Evolutionary conservation across 2,329 filamentous ascomycete genomes (phyloP).

Genomic region (Pezicula radicicola): DNA sequence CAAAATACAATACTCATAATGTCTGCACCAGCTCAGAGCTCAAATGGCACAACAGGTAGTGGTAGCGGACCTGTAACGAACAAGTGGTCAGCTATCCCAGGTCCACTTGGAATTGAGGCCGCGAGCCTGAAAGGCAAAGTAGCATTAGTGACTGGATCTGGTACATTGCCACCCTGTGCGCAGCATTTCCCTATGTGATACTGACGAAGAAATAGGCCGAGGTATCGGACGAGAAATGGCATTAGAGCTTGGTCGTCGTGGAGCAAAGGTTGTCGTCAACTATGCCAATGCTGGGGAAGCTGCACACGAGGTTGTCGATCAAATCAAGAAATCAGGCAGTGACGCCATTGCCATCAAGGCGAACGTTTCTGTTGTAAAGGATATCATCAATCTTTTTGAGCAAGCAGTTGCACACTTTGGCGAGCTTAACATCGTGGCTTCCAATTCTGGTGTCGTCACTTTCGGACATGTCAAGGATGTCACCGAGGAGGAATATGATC

Average conservation of each 20-base stretch:
- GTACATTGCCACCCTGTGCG: conserved; percentile 6
- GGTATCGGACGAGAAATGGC: conserved; percentile 67
- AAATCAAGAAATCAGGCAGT: conserved; percentile 50
- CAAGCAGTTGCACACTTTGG: conserved; percentile 26
- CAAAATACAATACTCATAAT: background rate
- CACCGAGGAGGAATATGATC: conserved; percentile 68
- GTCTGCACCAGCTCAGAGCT: background rate
- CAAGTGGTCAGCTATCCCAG: conserved; percentile 4
- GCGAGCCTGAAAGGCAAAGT: conserved; percentile 26
- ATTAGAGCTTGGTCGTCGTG: conserved; percentile 60
- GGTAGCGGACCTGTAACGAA: conserved; percentile 2
- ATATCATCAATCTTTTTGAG: conserved; percentile 24
- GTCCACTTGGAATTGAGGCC: conserved; percentile 18
- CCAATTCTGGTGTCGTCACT: conserved; percentile 50
- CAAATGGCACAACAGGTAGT: background rate
- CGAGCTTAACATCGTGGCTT: conserved; percentile 26
- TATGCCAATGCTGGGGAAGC: conserved; percentile 63
- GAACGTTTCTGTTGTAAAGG: conserved; percentile 52
- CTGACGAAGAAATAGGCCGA: conserved; percentile 39
- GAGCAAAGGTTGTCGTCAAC: conserved; percentile 65
- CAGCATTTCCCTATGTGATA: background rate
- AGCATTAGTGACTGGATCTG: conserved; percentile 31
- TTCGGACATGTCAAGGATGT: conserved; percentile 69
- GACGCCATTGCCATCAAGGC: conserved; percentile 53
- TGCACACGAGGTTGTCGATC: conserved; percentile 62